Conservation (phyloP, 768 basidiomycete species). For the Lactifluus echinatus region DNA sequence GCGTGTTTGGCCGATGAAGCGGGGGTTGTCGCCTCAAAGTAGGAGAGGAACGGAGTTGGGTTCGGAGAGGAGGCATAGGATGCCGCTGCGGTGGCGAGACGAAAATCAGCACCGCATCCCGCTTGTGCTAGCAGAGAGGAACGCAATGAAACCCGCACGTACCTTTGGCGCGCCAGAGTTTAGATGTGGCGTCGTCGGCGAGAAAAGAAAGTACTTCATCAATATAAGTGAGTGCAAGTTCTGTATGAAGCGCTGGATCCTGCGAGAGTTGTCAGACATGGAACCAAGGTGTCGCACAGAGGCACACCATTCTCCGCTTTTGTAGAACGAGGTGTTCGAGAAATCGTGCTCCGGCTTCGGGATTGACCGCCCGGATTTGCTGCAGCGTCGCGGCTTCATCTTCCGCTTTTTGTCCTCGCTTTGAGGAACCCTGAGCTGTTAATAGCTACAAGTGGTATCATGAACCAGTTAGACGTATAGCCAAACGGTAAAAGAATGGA, state of each 20-base stretch:
- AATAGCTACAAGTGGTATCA: slow-evolving; percentile 40
- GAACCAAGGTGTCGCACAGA: background rate
- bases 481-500: background rate
- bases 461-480: background rate
- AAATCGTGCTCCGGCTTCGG: slow-evolving; percentile 58
- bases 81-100: slow-evolving; percentile 16
- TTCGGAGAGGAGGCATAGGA: slow-evolving; percentile 26
- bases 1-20: slow-evolving; percentile 64
- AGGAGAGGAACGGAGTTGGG: slow-evolving; percentile 49
- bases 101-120: background rate
- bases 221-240: slow-evolving; percentile 31
- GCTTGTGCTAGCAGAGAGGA: background rate
- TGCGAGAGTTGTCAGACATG: slow-evolving; percentile 23
- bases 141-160: no score
- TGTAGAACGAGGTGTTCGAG: slow-evolving; percentile 76
- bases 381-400: slow-evolving; percentile 54
- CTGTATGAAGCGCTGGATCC: slow-evolving; percentile 57
- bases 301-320: slow-evolving; percentile 48
- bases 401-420: slow-evolving; percentile 47
- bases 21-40: slow-evolving; percentile 78
- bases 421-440: slow-evolving; percentile 44
- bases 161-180: slow-evolving; percentile 21
- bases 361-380: slow-evolving; percentile 47
- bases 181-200: slow-evolving; percentile 21
- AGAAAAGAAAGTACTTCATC: slow-evolving; percentile 17